Evolutionary conservation across 129 eudicot species (phyloP).

Genomic region (Tagetes erecta): DNA sequence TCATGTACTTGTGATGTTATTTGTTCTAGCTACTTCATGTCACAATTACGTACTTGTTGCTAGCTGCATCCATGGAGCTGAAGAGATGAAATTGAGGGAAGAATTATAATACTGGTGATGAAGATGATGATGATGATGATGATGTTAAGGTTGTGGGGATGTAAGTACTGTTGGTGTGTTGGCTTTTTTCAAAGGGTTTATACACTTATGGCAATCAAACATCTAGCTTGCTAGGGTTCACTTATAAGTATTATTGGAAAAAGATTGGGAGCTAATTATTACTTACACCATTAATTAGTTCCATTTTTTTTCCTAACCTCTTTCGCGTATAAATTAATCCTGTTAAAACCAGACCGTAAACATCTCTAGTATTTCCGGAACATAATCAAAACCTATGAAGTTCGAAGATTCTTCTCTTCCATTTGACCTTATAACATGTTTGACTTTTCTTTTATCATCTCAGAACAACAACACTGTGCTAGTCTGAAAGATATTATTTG

Average conservation of each 20-base stretch:
- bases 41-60: background rate
- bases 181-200: conserved; percentile 46
- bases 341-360: too few species aligned
- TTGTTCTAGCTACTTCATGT: background rate
- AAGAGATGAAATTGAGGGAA: conserved; percentile 35
- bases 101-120: conserved; percentile 4
- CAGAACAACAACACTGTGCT: conserved; percentile 20
- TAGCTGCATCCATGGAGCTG: conserved; percentile 13
- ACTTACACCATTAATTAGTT: conserved; percentile 14
- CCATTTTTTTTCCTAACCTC: too few species aligned
- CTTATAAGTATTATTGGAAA: conserved; percentile 43
- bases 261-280: conserved; percentile 45
- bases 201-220: conserved; percentile 42
- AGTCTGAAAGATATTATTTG: conserved; percentile 28
- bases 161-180: conserved; percentile 45
- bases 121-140: conserved; percentile 25
- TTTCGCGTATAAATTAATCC: too few species aligned
- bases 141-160: conserved; percentile 33
- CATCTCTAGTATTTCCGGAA: too few species aligned
- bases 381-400: background rate
- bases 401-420: conserved; percentile 20
- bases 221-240: conserved; percentile 44
- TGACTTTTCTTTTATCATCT: conserved; percentile 21
- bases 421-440: conserved; percentile 24
- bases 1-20: background rate